Evolutionary conservation across 345 rosid genomes (phyloP), one percentile per base, ranked within the genome.

Genomic region (Eucalyptus tenuipes): DNA sequence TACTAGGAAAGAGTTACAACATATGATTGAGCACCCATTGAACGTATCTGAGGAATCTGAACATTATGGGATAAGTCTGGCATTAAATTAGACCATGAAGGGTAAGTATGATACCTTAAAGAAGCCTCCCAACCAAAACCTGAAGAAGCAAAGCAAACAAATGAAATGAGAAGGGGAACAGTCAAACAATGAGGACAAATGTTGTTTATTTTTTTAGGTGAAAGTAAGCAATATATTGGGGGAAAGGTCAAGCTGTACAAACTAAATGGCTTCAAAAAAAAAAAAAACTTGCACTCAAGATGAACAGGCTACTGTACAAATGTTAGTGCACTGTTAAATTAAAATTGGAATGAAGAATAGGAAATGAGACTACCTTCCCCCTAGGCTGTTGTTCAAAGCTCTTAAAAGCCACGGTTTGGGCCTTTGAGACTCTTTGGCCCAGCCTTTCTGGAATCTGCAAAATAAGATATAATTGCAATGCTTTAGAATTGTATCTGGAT

Each of bases 101-200:
- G 11, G 45, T 13, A 85, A 42, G 50, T 66, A 48, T 48, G 8
- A 88, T 94, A 96, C 99, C 99, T 96, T 97, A 91, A 97, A 95
- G 75, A 95, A 37, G 47, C 98, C 99, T 88, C 95, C 99, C 89
- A 94, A 91, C 98, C 99, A 97, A 90, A 97, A 97, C 94, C 99
- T 97, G 92, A 88, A 92, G 42, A 91, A 89, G 86, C 13, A 45
- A 66, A 53, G 80, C n/a, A 87, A 55, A 71, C 42, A 49, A 27
- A 25, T 49, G n/a, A 49, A 85, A 71, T 17, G 45, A 71, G 81
- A 71, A 33, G 81, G 81, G 13, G 81, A 71, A 33, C 13, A 18
- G 40, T 71, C 81, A 33, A 71, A 33, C 13, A 31, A 66, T 71
- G 44, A 71, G 80, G n/a, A n/a, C n/a, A n/a, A n/a, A n/a, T n/a